phyloP scores from a whole-genome alignment of 371 early-diverging fungal species.

The Zopfochytrium polystomum region DNA sequence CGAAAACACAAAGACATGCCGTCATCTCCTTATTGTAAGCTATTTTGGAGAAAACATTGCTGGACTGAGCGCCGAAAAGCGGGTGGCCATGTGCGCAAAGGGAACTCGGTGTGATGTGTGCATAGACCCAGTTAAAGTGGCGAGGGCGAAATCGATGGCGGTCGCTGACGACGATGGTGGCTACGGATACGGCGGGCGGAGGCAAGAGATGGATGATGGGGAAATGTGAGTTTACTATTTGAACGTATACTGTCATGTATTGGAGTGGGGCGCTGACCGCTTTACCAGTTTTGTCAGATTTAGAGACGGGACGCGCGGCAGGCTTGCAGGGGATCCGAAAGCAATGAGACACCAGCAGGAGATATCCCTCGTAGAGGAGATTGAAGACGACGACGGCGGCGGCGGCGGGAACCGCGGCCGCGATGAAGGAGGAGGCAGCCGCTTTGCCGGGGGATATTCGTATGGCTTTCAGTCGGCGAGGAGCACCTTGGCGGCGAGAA shows the following conservation, averaged over 20 bases:
- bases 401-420: background rate
- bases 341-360: constrained; percentile 13
- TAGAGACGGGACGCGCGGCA: constrained; percentile 18
- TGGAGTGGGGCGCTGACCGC: background rate
- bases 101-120: constrained; percentile 42
- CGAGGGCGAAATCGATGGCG: constrained; percentile 6
- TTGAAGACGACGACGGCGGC: constrained; percentile 11
- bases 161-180: constrained; percentile 1
- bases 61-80: background rate
- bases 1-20: constrained; percentile 40
- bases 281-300: constrained; percentile 2
- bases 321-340: background rate
- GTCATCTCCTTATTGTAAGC: constrained; percentile 36
- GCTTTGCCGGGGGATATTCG: background rate
- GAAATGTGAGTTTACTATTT: background rate
- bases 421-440: background rate
- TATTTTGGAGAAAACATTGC: constrained; percentile 38
- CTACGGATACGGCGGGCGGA: constrained; percentile 1
- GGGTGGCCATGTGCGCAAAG: constrained; percentile 23
- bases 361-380: constrained; percentile 27
- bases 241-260: background rate
- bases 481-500: constrained; percentile 3
- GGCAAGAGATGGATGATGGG: background rate
- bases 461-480: background rate
- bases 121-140: constrained; percentile 32